Evolutionary conservation across 306 rosid species (phyloP).

Genomic region (Ormosia emarginata): DNA sequence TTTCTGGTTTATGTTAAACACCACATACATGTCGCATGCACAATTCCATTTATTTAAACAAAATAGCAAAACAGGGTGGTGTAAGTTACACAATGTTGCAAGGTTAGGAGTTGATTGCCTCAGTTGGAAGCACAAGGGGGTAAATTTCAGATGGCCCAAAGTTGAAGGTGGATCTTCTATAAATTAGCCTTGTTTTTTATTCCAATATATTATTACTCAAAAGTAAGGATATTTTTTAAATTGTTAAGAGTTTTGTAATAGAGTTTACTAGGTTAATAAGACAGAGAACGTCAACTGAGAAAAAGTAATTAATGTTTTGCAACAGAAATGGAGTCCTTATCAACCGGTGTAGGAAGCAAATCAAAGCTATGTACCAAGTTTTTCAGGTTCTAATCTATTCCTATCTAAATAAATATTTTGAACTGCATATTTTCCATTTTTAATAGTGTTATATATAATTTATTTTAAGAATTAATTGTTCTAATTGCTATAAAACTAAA

Average conservation of each 20-base stretch:
- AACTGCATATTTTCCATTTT: constrained; percentile 29
- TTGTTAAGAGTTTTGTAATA: constrained; percentile 10
- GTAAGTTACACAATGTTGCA: not conserved
- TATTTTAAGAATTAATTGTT: constrained; percentile 29
- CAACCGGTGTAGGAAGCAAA: constrained; percentile 99
- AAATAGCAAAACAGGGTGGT: not conserved
- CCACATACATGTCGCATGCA: not conserved
- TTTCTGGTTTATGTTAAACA: not conserved
- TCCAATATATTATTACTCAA: not conserved
- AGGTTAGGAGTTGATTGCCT: not conserved
- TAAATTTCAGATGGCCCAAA: not conserved
- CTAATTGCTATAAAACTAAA: constrained; percentile 31
- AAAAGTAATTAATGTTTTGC: constrained; percentile 75
- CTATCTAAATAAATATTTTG: constrained; percentile 43
- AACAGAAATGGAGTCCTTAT: constrained; percentile 91
- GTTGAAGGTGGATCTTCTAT: not conserved
- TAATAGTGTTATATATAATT: constrained; percentile 25
- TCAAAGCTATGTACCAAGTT: constrained; percentile 99
- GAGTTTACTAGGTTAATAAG: constrained; percentile 46
- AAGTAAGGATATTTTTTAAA: not conserved
- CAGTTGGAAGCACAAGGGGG: not conserved
- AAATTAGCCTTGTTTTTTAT: not conserved
- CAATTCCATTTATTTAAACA: not conserved
- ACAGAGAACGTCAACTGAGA: constrained; percentile 58
- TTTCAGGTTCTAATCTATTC: constrained; percentile 98